Evolutionary conservation across 2,329 filamentous ascomycete species (phyloP).

Genomic region (Claviceps lovelessii): DNA sequence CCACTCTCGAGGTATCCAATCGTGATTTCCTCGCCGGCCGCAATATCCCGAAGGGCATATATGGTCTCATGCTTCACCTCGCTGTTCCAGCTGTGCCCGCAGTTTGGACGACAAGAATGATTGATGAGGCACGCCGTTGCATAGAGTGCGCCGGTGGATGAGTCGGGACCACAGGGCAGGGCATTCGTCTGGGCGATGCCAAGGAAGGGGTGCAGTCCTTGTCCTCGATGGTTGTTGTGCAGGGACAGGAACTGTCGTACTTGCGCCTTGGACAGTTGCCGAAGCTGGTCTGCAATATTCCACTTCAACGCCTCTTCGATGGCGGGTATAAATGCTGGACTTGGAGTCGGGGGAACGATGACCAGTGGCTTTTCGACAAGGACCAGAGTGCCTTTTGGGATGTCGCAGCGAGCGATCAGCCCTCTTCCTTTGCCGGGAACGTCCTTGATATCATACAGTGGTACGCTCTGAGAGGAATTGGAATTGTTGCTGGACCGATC

Average conservation of each 20-base stretch:
- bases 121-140: background rate
- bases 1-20: background rate
- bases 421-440: background rate
- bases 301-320: background rate
- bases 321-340: background rate
- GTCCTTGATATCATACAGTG: background rate
- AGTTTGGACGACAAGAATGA: background rate
- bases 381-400: background rate
- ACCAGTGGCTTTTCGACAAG: background rate
- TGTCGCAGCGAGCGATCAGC: background rate
- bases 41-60: background rate
- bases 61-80: background rate
- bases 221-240: background rate
- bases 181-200: background rate
- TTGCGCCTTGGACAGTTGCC: background rate
- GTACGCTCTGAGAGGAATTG: background rate
- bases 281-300: background rate
- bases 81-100: background rate
- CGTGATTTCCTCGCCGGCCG: background rate
- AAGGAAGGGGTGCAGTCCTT: background rate
- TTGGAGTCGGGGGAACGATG: background rate
- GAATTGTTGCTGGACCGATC: background rate
- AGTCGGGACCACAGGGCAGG: background rate
- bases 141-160: background rate
- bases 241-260: background rate